Evolutionary conservation across 2,329 filamentous ascomycete species (phyloP).

Genomic region (Fusarium lyarnte): DNA sequence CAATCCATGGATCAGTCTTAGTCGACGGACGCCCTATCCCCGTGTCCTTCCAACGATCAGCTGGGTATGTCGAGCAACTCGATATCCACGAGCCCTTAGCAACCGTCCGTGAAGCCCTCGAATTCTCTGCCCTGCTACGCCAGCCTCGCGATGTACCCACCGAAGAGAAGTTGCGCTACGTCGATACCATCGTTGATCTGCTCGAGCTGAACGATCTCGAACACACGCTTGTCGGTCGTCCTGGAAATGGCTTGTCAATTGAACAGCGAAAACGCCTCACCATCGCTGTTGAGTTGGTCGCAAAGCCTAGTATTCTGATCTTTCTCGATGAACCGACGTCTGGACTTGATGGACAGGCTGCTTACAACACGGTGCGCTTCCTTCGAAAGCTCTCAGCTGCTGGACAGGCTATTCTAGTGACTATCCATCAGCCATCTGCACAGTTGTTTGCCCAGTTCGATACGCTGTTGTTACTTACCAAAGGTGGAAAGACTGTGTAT

Average conservation of each 20-base stretch:
- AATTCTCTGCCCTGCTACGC: constrained; percentile 77
- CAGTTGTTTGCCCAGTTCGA: constrained; percentile 74
- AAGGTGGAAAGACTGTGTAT: constrained; percentile 72
- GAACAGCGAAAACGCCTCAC: constrained; percentile 65
- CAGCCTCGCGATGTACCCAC: constrained; percentile 71
- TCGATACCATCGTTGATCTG: constrained; percentile 79
- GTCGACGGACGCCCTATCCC: constrained; percentile 78
- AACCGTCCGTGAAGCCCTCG: constrained; percentile 80
- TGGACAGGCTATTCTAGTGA: constrained; percentile 74
- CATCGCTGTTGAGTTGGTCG: constrained; percentile 69
- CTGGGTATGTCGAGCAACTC: constrained; percentile 83
- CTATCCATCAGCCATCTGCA: constrained; percentile 76
- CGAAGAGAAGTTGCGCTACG: constrained; percentile 78
- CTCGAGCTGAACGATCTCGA: constrained; percentile 59
- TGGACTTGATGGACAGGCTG: constrained; percentile 74
- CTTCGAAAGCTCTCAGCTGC: constrained; percentile 72
- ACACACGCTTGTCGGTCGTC: constrained; percentile 57
- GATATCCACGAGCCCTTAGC: constrained; percentile 79
- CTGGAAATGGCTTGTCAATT: constrained; percentile 63
- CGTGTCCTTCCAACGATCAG: constrained; percentile 79
- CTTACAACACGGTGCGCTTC: constrained; percentile 72
- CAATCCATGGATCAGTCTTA: constrained; percentile 77
- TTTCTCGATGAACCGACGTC: constrained; percentile 72
- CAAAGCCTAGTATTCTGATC: constrained; percentile 67
- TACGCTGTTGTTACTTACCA: constrained; percentile 68